Conservation (phyloP, 345 rosid species). For the Kernera saxatilis region DNA sequence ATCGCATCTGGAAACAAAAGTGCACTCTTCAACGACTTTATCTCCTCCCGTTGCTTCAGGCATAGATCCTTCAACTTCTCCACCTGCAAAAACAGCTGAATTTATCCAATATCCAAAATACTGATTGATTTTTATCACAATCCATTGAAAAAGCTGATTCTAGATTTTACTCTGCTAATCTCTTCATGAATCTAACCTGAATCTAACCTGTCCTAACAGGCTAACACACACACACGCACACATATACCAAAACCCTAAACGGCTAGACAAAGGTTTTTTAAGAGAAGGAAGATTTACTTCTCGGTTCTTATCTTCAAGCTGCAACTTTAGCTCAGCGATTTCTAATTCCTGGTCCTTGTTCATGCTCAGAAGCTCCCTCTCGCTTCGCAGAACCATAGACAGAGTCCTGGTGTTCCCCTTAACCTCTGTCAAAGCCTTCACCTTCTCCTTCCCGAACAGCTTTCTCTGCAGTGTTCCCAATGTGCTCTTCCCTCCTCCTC, state of each 20-base stretch:
- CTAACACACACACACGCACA: not conserved
- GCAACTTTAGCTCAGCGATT: constrained; percentile 46
- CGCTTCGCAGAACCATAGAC: constrained; percentile 88
- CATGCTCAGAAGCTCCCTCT: constrained; percentile 71
- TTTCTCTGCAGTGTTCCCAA: constrained; percentile 63
- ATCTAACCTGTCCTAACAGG: not conserved
- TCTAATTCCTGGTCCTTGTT: constrained; percentile 68
- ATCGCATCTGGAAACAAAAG: constrained; percentile 69
- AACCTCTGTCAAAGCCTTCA: constrained; percentile 66
- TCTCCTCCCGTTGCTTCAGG: constrained; percentile 85
- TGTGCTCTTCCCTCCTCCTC: constrained; percentile 26
- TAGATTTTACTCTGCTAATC: not conserved
- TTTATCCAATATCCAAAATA: not conserved
- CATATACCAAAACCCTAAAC: not conserved
- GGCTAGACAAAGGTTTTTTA: not conserved
- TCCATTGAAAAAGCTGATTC: not conserved
- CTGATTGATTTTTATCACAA: not conserved
- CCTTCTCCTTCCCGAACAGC: constrained; percentile 64
- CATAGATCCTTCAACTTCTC: constrained; percentile 93
- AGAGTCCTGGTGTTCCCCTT: constrained; percentile 74
- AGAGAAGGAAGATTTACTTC: constrained; percentile 38
- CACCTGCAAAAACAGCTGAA: constrained; percentile 41
- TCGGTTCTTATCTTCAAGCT: constrained; percentile 56
- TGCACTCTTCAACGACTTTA: constrained; percentile 66
- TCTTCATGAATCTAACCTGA: not conserved